phyloP scores from a whole-genome alignment of 1,284 basidiomycete species.

The Trichosporon inkin region DNA sequence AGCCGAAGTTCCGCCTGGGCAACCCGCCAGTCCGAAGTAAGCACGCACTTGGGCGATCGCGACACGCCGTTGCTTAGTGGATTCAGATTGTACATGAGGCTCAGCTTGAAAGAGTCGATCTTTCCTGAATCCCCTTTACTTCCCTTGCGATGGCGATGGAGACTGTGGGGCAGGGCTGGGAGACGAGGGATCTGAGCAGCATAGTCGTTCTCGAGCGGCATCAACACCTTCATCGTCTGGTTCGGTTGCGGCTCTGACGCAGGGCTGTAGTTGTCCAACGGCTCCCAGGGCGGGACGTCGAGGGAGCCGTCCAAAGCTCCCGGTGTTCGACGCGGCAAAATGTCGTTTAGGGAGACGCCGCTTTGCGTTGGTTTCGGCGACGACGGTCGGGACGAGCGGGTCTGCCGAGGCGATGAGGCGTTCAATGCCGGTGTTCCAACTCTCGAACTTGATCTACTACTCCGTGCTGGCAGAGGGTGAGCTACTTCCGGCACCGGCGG shows the following conservation, averaged over 20 bases:
- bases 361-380: slow-evolving; percentile 11
- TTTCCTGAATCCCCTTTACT: slow-evolving; percentile 30
- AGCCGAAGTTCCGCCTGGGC: slow-evolving; percentile 71
- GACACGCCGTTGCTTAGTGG: slow-evolving; percentile 36
- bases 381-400: slow-evolving; percentile 4
- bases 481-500: slow-evolving; percentile 8
- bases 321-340: slow-evolving; percentile 14
- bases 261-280: slow-evolving; percentile 38
- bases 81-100: slow-evolving; percentile 35
- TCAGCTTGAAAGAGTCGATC: slow-evolving; percentile 37
- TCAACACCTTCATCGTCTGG: slow-evolving; percentile 28
- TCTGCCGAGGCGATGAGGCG: slow-evolving; percentile 11
- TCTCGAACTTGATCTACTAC: slow-evolving; percentile 10
- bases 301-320: slow-evolving; percentile 15
- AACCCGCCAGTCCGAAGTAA: slow-evolving; percentile 51
- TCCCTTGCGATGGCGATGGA: slow-evolving; percentile 24
- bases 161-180: slow-evolving; percentile 30
- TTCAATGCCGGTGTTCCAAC: slow-evolving; percentile 13
- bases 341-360: slow-evolving; percentile 14
- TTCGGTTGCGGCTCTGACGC: slow-evolving; percentile 21
- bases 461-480: background rate
- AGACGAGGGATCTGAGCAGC: slow-evolving; percentile 32
- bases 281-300: slow-evolving; percentile 37
- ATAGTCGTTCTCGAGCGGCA: slow-evolving; percentile 40
- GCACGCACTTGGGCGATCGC: slow-evolving; percentile 39